These are phyloP conservation scores for Podospora conica DNA, from an alignment of 495 filamentous ascomycete genomes.

Conservation along the genomic window DNA sequence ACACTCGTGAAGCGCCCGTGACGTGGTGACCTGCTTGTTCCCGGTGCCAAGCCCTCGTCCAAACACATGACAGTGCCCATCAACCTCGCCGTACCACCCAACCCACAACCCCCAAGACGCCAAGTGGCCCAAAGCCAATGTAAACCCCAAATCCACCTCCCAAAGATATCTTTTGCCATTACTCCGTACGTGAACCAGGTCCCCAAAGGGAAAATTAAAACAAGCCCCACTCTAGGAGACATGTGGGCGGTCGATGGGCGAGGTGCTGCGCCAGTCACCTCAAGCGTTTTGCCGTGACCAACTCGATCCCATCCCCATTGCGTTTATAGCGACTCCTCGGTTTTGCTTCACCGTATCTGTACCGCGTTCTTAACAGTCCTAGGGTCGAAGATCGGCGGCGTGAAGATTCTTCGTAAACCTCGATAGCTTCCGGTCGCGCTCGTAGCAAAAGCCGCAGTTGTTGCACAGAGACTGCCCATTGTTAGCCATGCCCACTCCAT, in stretches of 20 bases:
- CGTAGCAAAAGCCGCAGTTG: conserved; percentile 86
- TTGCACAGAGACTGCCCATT: conserved; percentile 73
- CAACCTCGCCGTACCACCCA: not conserved
- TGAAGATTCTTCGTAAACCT: conserved; percentile 80
- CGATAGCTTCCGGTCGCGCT: conserved; percentile 77
- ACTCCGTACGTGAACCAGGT: not conserved
- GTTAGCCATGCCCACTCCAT: conserved; percentile 2
- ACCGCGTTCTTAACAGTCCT: conserved; percentile 19
- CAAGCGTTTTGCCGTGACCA: too few species aligned
- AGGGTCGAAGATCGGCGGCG: conserved; percentile 31
- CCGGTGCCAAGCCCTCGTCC: not conserved
- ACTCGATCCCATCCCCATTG: too few species aligned
- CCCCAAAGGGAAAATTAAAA: not conserved
- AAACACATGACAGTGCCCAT: not conserved
- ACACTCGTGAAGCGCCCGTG: not conserved
- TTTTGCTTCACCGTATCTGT: too few species aligned
- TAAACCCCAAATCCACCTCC: not conserved
- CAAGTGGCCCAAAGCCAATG: not conserved
- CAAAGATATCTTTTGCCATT: not conserved
- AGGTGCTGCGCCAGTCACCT: not conserved
- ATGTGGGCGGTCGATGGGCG: not conserved
- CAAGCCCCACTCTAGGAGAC: not conserved
- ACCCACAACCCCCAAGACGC: not conserved
- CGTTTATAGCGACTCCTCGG: too few species aligned
- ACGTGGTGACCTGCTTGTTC: not conserved